Evolutionary conservation across 2,329 filamentous ascomycete species (phyloP), one percentile per base, ranked within the genome.

Genomic region (Ophiostoma sp.): DNA sequence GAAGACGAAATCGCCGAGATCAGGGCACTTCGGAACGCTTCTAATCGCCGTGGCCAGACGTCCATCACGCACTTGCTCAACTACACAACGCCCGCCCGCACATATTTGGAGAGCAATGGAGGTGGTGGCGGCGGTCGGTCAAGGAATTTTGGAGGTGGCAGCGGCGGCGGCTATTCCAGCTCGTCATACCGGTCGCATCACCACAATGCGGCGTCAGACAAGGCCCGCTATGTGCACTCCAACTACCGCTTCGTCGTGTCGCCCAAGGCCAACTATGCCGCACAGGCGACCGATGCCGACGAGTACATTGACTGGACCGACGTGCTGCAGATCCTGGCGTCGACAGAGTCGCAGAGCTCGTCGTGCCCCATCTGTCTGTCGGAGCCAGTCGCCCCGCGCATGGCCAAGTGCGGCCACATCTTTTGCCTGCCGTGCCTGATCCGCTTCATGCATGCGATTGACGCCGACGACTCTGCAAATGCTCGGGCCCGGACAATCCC

Each of bases 201-300:
- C 79, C 93, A 97, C 79, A 68, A 67, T 64, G 68, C 54, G 15
- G 89, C 92, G 17, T 87, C 89, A 62, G 95, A 99, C 79, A 98
- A 98, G 81, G 91, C 94, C 71, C 89, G 91, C 84, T 94, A 85
- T 71, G 86, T 99, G 20, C 94, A 99, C 79, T 93, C 95, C 74
- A 99, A 99, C 79, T 99, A 99, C 78, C 90, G 95, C 70, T 99
- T 99, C 78, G 90, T 99, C 71, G 94, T 99, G 68, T 89, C 92
- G 72, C 94, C 95, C 3, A 85, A 87, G 70, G 90, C 88, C 71
- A 87, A 90, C 76, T 99, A 98, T 78, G 85, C 87, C 72, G 86
- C 87, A 6, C 93, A 98, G 77, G 90, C 92, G 33, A 85, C 87
- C 65, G 93, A 98, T 78, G 91, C 95, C 27, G 94, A 99, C 79